Conservation (phyloP, 225 moss, liverwort and hornwort species). For the Antitrichia curtipendula region DNA sequence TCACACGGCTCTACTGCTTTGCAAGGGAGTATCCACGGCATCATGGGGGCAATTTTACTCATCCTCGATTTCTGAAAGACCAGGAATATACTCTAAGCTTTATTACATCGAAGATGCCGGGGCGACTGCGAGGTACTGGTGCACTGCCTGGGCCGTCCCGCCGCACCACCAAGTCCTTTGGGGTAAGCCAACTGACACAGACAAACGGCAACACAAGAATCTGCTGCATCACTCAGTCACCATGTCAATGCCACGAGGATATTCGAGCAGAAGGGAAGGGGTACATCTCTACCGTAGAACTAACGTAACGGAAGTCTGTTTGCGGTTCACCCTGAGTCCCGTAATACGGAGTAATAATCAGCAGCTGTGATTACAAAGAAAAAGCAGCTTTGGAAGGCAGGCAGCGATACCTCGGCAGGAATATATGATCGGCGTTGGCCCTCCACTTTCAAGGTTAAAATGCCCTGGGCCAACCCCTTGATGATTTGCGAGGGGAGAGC, state of each 20-base stretch:
- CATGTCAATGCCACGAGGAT: background rate
- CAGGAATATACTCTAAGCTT: constrained; percentile 18
- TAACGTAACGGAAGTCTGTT: background rate
- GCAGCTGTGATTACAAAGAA: background rate
- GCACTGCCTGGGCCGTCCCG: constrained; percentile 4
- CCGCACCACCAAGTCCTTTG: constrained; percentile 32
- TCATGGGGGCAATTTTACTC: background rate
- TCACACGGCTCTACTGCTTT: background rate
- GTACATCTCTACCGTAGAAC: background rate
- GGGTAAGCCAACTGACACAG: constrained; percentile 26
- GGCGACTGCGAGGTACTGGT: constrained; percentile 14
- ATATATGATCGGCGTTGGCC: constrained; percentile 34
- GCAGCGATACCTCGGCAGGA: constrained; percentile 14
- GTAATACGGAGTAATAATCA: background rate
- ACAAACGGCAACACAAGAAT: background rate
- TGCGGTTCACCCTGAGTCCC: background rate
- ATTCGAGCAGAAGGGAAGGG: background rate
- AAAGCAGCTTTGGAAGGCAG: background rate
- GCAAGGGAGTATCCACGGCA: background rate
- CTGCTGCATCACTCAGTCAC: background rate
- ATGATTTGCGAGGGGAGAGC: constrained; percentile 10
- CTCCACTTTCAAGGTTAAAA: constrained; percentile 26
- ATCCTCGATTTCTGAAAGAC: constrained; percentile 5
- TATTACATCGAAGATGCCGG: constrained; percentile 23
- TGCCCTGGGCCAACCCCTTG: constrained; percentile 23